These are phyloP conservation scores for Fusarium devonianum DNA, from an alignment of 2,329 filamentous ascomycete species.

Conservation along the genomic window DNA sequence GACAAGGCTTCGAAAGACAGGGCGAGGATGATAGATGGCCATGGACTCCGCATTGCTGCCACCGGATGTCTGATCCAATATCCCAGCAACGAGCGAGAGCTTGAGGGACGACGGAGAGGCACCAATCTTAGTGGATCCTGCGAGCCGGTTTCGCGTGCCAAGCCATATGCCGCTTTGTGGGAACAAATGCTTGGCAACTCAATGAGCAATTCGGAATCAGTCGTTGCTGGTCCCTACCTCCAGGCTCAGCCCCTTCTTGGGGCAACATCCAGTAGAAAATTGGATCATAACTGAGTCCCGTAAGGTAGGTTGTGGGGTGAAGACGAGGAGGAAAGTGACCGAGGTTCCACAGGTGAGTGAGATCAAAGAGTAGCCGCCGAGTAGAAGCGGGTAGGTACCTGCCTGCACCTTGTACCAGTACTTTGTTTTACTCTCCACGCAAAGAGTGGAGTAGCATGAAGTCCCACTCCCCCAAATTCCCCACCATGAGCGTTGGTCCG, in stretches of 20 bases:
- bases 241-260: slow-evolving; percentile 6
- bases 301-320: no score
- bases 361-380: no score
- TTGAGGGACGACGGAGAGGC: slow-evolving; percentile 24
- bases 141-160: no score
- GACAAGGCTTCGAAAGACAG: neutral
- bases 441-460: slow-evolving; percentile 15
- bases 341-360: no score
- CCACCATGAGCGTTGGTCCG: slow-evolving; percentile 32
- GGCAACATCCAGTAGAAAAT: no score
- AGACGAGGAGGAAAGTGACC: no score
- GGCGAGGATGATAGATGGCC: no score
- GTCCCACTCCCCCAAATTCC: slow-evolving; percentile 24
- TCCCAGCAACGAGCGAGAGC: neutral
- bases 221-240: neutral
- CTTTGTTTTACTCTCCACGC: slow-evolving; percentile 2
- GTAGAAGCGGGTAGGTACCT: slow-evolving; percentile 27
- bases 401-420: slow-evolving; percentile 31
- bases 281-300: no score
- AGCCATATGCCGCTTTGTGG: no score
- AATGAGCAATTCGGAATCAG: neutral
- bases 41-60: slow-evolving; percentile 19
- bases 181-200: neutral
- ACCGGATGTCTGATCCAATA: slow-evolving; percentile 13
- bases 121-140: neutral